Base-by-base conservation (phyloP, 805 yeast genomes). In the Cyberlindnera euphorbiae region DNA sequence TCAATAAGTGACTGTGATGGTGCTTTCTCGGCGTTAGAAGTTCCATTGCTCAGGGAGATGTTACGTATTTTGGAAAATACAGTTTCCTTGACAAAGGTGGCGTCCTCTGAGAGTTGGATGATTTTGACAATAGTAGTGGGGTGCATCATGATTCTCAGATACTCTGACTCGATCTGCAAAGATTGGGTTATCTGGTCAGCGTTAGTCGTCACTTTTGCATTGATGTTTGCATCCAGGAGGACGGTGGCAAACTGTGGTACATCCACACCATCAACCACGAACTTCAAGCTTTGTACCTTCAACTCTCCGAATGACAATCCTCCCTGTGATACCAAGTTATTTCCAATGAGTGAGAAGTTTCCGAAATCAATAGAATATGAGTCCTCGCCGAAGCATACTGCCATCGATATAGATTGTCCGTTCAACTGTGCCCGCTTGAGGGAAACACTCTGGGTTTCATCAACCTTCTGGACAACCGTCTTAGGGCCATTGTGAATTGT, bases 151-250 rank as follows among this genome's bases (percentile, higher is more conserved):
- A 80, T 45, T 28, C 88, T 66, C 34, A 76, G 75, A 48, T 72
- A 71, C 5, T 75, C 69, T 4, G 85, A 77, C 35, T 71, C 77
- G 1, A 82, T 53, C 42, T 78, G 80, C 4, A 81, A 58, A 1
- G 75, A 64, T 39, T 71, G 75, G 2, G 50, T 41, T 1, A 45
- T 49, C 0, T 44, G 45, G 4, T 54, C 60, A 7, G 51, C 64
- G 2, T 64, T 56, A 26, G 74, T 69, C n/a, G 59, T 43, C 11
- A 77, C 46, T 49, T 64, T 64, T 33, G 73, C 33, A n/a, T 60
- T 46, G 42, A 77, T 41, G 40, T 68, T 66, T 10, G 77, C 52
- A 46, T 82, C 76, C 13, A 72, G 32, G 3, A 74, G 31, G 5
- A 63, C 63, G 2, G 74, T 52, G 47, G 72, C 44, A 33, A 60